phyloP scores from a whole-genome alignment of 169 alveolate genomes.

The Eimeria necatrix region DNA sequence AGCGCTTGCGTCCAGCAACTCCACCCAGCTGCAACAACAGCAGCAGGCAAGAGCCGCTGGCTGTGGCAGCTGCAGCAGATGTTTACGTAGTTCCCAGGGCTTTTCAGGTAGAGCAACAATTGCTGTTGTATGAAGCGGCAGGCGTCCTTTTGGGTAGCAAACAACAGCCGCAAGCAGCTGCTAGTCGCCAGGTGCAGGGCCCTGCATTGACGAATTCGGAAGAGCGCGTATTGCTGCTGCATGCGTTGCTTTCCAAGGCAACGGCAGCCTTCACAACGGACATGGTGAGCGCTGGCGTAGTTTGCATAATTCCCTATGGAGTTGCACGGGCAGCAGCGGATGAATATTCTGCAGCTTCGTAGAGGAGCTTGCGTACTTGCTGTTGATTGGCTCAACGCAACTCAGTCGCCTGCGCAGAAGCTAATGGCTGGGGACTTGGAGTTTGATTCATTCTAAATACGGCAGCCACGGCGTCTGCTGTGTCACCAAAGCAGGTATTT shows the following conservation, averaged over 20 bases:
- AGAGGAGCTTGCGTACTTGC: too few species aligned
- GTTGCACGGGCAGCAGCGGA: too few species aligned
- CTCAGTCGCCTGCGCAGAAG: too few species aligned
- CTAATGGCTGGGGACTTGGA: too few species aligned
- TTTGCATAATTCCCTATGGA: too few species aligned
- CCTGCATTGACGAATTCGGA: neutral
- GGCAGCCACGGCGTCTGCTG: neutral
- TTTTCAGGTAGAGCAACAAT: conserved; percentile 69
- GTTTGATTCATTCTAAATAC: too few species aligned
- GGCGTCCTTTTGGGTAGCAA: conserved; percentile 65
- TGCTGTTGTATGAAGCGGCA: conserved; percentile 64
- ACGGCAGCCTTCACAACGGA: conserved; percentile 60
- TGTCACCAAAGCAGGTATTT: too few species aligned
- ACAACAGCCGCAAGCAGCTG: conserved; percentile 11
- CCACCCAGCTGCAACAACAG: conserved; percentile 65
- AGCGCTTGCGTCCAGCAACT: conserved; percentile 49
- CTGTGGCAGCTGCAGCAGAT: conserved; percentile 68
- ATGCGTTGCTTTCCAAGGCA: conserved; percentile 57
- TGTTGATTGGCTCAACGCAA: too few species aligned
- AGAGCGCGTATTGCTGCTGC: conserved; percentile 57
- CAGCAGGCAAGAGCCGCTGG: conserved; percentile 70
- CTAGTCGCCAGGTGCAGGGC: neutral
- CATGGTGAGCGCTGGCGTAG: neutral
- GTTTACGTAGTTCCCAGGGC: conserved; percentile 59
- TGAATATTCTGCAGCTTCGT: too few species aligned